Base-by-base conservation (phyloP, 192 early-diverging fungal species). In the Gaertneriomyces semiglobifer region DNA sequence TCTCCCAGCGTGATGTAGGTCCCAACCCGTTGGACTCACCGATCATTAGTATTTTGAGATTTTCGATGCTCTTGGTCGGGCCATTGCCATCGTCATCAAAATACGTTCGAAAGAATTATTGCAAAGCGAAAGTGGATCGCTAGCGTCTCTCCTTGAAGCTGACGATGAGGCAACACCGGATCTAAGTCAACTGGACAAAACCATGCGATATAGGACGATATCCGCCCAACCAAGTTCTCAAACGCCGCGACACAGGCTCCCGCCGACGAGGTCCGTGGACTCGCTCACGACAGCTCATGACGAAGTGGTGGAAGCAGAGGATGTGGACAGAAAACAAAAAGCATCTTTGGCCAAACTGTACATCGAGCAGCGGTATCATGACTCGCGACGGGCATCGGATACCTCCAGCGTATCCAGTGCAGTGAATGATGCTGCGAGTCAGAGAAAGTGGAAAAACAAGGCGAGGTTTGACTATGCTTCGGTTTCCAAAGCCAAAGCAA, bases 61-160 rank as follows among this genome's bases (percentile, higher is more conserved):
- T 9, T 72, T 72, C 48, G 63, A 72, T n/a, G 63, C 70, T 1
- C 51, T 72, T 11, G 70, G 70, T 42, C 63, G 63, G 9, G 70
- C 63, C 11, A 72, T 72, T 54, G 63, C 70, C 7, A 51, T 66
- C 4, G 55, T 72, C 44, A 72, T 66, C 70, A 72, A 72, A 43
- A 65, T 72, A 44, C 65, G 66, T 38, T 40, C 16, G 9, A 66
- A 66, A 46, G 33, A 40, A 12, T 58, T 58, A 25, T 33, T 12
- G 42, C 42, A 44, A 1, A 18, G 6, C 42, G 25, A 55, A 16
- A 7, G 33, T 9, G 62, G 48, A 19, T 58, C 65, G 0, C 44
- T 58, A 14, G 1, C 38, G 14, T 58, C 54, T 4, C 47, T 66
- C 14, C 41, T 16, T 6, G 59, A 61, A 5, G 42, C 11, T 14